Evolutionary conservation across 208 protist genomes (phyloP).

Genomic region (Acanthamoeba royreba): DNA sequence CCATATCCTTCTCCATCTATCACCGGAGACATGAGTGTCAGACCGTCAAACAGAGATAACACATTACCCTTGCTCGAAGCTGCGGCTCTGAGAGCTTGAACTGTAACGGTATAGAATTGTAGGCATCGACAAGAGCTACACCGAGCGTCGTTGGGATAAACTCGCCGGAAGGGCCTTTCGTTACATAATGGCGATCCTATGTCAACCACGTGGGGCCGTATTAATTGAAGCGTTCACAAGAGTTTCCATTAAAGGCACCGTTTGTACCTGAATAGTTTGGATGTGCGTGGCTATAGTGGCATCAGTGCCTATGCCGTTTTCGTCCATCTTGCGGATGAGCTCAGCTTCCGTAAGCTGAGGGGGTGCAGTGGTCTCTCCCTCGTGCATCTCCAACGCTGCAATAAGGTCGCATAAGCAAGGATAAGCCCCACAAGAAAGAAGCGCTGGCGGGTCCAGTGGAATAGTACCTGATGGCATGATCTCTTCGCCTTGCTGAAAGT

Average conservation of each 20-base stretch:
- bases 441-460: background rate
- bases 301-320: slow-evolving; percentile 97
- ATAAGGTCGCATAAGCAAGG: background rate
- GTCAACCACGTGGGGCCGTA: background rate
- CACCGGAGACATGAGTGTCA: background rate
- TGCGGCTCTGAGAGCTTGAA: background rate
- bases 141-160: slow-evolving; percentile 15
- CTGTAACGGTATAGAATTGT: background rate
- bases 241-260: no score
- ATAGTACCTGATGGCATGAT: slow-evolving; percentile 82
- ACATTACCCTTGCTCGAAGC: slow-evolving; percentile 6
- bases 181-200: slow-evolving; percentile 1
- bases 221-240: no score
- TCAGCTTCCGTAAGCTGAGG: slow-evolving; percentile 95
- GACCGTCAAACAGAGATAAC: background rate
- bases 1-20: slow-evolving; percentile 45
- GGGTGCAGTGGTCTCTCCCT: slow-evolving; percentile 87
- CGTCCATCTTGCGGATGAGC: slow-evolving; percentile 97
- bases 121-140: background rate
- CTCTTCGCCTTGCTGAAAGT: slow-evolving; percentile 86
- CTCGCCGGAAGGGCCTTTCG: background rate
- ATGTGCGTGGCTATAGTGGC: slow-evolving; percentile 99
- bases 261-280: slow-evolving; percentile 79
- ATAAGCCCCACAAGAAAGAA: background rate
- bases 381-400: slow-evolving; percentile 6